phyloP scores from a whole-genome alignment of 768 basidiomycete species.

The Kwoniella mangroviensis region DNA sequence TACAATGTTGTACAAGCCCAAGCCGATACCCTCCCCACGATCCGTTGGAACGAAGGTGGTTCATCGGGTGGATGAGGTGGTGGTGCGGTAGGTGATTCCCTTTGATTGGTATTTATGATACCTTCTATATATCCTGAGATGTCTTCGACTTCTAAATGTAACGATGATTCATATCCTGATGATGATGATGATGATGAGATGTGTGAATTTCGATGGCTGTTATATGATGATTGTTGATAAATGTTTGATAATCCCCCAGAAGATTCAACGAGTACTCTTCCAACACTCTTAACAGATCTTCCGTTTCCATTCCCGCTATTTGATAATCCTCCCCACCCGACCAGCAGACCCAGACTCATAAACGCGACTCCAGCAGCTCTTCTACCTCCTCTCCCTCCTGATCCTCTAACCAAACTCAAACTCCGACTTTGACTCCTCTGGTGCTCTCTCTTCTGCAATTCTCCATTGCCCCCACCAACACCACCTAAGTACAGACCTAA shows the following conservation, averaged over 20 bases:
- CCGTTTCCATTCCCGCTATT: neutral
- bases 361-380: slow-evolving; percentile 80
- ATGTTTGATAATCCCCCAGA: neutral
- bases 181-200: neutral
- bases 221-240: neutral
- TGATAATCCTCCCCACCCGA: slow-evolving; percentile 66
- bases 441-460: slow-evolving; percentile 31
- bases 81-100: neutral
- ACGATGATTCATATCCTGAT: neutral
- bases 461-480: neutral
- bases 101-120: neutral
- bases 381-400: slow-evolving; percentile 64
- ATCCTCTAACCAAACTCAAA: slow-evolving; percentile 46
- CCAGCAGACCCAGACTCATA: slow-evolving; percentile 74
- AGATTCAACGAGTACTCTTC: slow-evolving; percentile 46
- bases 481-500: slow-evolving; percentile 12
- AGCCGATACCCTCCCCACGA: slow-evolving; percentile 87
- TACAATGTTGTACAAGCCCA: slow-evolving; percentile 95
- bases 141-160: neutral
- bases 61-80: slow-evolving; percentile 30
- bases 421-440: slow-evolving; percentile 47
- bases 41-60: slow-evolving; percentile 60
- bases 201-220: slow-evolving; percentile 17
- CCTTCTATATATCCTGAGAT: neutral
- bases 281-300: neutral